Evolutionary conservation across 148 eudicot genomes (phyloP), one percentile per base, ranked within the genome.

Genomic region (Fagopyrum esculentum): DNA sequence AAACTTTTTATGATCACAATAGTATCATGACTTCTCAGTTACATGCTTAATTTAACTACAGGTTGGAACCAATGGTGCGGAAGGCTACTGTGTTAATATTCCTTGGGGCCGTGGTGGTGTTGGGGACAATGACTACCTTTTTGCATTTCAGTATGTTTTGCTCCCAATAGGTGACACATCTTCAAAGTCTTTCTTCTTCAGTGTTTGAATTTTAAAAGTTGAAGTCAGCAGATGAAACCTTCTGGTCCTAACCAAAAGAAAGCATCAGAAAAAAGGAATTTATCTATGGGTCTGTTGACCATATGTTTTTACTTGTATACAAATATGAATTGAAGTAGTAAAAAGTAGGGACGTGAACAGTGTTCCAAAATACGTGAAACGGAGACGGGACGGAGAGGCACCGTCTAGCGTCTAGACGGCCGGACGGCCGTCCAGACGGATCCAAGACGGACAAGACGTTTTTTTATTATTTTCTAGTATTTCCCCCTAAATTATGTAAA

Each of bases 71-170:
- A 83, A 78, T 87, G 97, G 92, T 78, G 99, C 94, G 71, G 91
- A 95, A 86, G 99, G 99, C 45, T 95, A 84, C 77, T 95, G 97
- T 82, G 96, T 95, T 54, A 95, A 95, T 83, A 73, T 95, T 70
- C 99, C 99, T 49, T 95, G 99, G 99, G 85, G 88, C 77, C 82
- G 90, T 69, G 97, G 94, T 16, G 93, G 97, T 74, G 96, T 92
- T 66, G 92, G 99, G 35, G 97, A 95, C 77, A 90, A 89, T 76
- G 97, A 92, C 79, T 95, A 95, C 82, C 79, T 95, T 29, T 89
- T 87, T 86, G 96, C 99, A 71, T 92, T 92, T 76, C 88, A 92
- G 77, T 81, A 90, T 76, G 83, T 86, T 74, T 94, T 95, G 78
- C 86, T 92, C 72, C 99, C 99, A 51, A 95, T 95, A 86, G 99